Evolutionary conservation across 441 rosid genomes (phyloP), one percentile per base, ranked within the genome.

Genomic region (Macaranga tanarius): DNA sequence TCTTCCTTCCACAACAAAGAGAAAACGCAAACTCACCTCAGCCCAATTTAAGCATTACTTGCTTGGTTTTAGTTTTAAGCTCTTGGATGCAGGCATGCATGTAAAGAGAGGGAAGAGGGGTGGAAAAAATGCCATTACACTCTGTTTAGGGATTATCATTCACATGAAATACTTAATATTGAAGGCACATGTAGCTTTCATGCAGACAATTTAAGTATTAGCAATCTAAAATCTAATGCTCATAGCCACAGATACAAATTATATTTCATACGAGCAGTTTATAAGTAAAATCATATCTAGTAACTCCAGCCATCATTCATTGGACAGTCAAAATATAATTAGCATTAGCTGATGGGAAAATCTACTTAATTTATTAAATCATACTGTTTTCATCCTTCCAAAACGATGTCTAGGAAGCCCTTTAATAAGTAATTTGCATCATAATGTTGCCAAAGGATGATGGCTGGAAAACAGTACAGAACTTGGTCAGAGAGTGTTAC

Each of bases 1-100:
- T 92, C 99, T 96, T 88, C 87, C 99, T 93, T 90, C 85, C 97
- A 83, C 92, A 86, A 92, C 71, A 86, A 86, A 79, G 70, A 81
- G n/a, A 80, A 77, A 81, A 80, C 55, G 76, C 47, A 72, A 82
- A 75, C 70, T 74, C 75, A 79, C 67, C 45, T 84, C 57, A 81
- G 82, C 62, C 58, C 50, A 45, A 74, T 63, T 67, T 69, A 73
- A 77, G 48, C 67, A 52, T 25, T n/a, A 25, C 0, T 6, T 4
- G 12, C 52, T 15, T 26, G n/a, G 16, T 31, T 48, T 38, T 22
- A 31, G 63, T 45, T 57, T 62, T 38, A 20, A 62, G 78, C 31
- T 75, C 31, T 25, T 13, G 38, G 38, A 34, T 7, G 6, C 38
- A 34, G 7, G 38, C 38, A 34, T 34, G 52, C 50, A 40, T 9